These are phyloP conservation scores for Penicillium chermesinum DNA, from an alignment of 495 filamentous ascomycete genomes.

Conservation along the genomic window DNA sequence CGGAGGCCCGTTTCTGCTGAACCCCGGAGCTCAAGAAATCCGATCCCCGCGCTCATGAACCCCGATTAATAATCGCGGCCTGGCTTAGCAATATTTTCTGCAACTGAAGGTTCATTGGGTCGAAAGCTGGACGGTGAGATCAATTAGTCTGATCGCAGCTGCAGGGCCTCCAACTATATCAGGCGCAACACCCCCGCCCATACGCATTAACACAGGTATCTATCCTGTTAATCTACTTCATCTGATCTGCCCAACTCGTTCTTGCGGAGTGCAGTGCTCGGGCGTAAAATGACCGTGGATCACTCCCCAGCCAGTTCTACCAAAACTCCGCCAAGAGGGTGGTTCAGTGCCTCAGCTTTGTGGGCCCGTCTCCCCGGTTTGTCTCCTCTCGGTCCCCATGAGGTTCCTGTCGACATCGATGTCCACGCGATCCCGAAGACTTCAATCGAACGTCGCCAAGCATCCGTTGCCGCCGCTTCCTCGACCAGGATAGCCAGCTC, in stretches of 20 bases:
- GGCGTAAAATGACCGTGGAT: no score
- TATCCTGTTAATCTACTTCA: no score
- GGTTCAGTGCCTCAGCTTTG: conserved; percentile 18
- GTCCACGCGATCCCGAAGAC: conserved; percentile 13
- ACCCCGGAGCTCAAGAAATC: background rate
- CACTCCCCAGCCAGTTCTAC: background rate
- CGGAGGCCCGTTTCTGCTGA: no score
- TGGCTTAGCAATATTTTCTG: background rate
- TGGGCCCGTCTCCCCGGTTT: conserved; percentile 11
- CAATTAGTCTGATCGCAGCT: conserved; percentile 8
- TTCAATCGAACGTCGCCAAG: conserved; percentile 14
- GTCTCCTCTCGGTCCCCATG: background rate
- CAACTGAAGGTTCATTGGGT: no score
- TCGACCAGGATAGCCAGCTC: conserved; percentile 23
- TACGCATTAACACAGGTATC: no score
- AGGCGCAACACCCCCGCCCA: no score
- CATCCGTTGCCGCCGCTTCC: conserved; percentile 16
- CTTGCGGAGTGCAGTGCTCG: no score
- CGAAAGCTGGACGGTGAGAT: no score
- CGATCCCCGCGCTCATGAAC: background rate
- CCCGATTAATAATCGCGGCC: background rate
- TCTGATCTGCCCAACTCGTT: no score
- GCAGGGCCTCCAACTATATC: no score
- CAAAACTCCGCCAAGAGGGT: background rate
- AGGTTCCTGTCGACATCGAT: conserved; percentile 3